Percentiles rank a stretch among this genome's conserved stretches.
Evolutionary conservation across 768 basidiomycete genomes (phyloP).

Genomic region (Pulveroboletus frians): DNA sequence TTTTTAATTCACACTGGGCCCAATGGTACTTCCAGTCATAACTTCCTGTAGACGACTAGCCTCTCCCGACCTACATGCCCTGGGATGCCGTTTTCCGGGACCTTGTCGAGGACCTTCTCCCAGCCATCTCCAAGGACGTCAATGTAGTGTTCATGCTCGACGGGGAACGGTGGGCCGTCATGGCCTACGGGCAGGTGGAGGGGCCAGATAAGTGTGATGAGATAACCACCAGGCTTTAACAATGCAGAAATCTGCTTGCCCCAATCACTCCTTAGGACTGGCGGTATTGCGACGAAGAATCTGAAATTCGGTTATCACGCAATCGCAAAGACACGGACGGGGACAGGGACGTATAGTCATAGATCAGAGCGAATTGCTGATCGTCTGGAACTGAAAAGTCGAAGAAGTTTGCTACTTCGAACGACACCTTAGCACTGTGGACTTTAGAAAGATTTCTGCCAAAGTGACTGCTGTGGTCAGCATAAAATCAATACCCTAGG

Average conservation of each 20-base stretch:
- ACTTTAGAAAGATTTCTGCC: not conserved
- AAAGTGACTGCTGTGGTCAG: constrained; percentile 5
- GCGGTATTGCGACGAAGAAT: constrained; percentile 68
- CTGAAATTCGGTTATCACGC: constrained; percentile 1
- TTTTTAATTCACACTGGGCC: too few relatives aligned
- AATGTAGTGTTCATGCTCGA: constrained; percentile 52
- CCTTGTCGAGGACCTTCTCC: constrained; percentile 41
- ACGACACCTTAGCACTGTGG: constrained; percentile 7
- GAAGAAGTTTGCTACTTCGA: constrained; percentile 20
- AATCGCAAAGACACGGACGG: not conserved
- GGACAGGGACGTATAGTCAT: constrained; percentile 10
- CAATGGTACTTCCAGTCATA: not conserved
- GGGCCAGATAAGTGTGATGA: constrained; percentile 59
- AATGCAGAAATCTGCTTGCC: constrained; percentile 51
- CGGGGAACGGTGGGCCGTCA: constrained; percentile 62
- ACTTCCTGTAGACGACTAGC: constrained; percentile 36
- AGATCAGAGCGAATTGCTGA: constrained; percentile 14
- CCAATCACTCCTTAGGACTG: constrained; percentile 48
- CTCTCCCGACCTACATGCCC: constrained; percentile 46
- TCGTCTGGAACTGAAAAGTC: constrained; percentile 10
- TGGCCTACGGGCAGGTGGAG: constrained; percentile 39
- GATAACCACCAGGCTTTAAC: constrained; percentile 56
- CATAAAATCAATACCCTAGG: not conserved
- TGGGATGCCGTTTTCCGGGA: constrained; percentile 31
- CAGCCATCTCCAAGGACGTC: constrained; percentile 44